These are phyloP conservation scores for Adiantum capillusveneris DNA, from an alignment of 75 land plant genomes.

Conservation along the genomic window DNA sequence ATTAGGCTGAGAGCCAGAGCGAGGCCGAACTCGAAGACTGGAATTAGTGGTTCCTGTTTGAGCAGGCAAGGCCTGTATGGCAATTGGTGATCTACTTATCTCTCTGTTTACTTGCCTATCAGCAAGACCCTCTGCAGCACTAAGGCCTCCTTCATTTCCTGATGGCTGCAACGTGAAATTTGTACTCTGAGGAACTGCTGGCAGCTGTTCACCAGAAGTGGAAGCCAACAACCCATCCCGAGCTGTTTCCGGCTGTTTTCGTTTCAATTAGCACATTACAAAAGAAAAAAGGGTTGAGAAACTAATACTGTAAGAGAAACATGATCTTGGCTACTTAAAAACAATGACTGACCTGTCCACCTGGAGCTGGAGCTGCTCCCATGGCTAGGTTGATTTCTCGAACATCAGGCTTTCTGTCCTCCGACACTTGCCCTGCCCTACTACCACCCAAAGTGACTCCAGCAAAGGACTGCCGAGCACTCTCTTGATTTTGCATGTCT, in stretches of 20 bases:
- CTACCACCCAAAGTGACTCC: slow-evolving; percentile 4
- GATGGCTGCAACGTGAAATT: too few relatives aligned
- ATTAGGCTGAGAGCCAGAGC: slow-evolving; percentile 3
- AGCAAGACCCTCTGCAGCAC: not conserved
- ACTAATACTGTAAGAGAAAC: too few relatives aligned
- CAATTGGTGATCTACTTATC: slow-evolving; percentile 36
- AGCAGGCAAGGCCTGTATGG: slow-evolving; percentile 64
- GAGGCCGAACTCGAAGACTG: slow-evolving; percentile 7
- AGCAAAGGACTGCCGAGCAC: not conserved
- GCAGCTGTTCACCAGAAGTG: too few relatives aligned
- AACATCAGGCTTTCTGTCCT: slow-evolving; percentile 37
- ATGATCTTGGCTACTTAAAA: too few relatives aligned
- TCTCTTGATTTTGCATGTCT: not conserved
- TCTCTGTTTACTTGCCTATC: slow-evolving; percentile 22
- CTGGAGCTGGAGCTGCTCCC: not conserved
- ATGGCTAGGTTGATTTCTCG: not conserved
- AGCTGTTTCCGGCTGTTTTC: slow-evolving; percentile 1
- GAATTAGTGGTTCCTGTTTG: slow-evolving; percentile 15
- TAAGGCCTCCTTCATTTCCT: not conserved
- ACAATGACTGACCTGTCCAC: too few relatives aligned
- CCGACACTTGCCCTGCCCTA: slow-evolving; percentile 12
- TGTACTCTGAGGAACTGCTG: too few relatives aligned
- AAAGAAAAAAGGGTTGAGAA: too few relatives aligned
- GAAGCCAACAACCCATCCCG: too few relatives aligned
- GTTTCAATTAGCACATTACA: too few relatives aligned